Percentiles rank a stretch among this genome's conserved stretches.
Conservation (phyloP, 306 rosid species). For the Cucurbita argyrosperma region DNA sequence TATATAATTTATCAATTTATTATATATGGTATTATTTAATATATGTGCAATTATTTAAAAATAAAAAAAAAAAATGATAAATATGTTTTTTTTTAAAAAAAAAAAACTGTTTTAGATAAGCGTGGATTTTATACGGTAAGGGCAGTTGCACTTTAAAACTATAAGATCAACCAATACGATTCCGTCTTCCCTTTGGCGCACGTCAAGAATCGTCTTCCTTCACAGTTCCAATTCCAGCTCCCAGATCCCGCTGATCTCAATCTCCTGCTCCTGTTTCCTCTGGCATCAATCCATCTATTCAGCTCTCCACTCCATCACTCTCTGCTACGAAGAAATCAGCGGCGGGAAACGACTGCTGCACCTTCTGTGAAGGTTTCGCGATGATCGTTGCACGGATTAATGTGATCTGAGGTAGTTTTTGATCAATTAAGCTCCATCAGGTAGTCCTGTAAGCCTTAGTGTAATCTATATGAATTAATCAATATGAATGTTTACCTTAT, state of each 20-base stretch:
- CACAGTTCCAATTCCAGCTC: not conserved
- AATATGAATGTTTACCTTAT: not conserved
- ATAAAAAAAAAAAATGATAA: too few species aligned
- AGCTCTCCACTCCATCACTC: not conserved
- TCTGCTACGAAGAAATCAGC: not conserved
- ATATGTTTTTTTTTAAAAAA: too few species aligned
- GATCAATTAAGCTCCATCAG: not conserved
- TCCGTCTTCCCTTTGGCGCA: not conserved
- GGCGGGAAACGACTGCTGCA: not conserved
- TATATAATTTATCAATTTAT: too few species aligned
- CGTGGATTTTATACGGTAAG: not conserved
- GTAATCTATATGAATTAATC: not conserved
- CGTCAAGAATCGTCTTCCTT: not conserved
- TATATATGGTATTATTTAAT: too few species aligned
- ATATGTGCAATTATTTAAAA: too few species aligned
- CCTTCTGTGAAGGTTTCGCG: not conserved
- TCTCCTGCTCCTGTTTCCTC: not conserved
- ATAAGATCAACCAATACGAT: not conserved
- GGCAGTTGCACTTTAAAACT: not conserved
- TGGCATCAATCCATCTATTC: not conserved
- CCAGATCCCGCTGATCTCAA: conserved; percentile 2
- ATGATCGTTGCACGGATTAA: not conserved
- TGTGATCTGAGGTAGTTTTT: not conserved
- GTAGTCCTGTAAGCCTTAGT: not conserved
- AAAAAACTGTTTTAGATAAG: not conserved